Evolutionary conservation across 192 early-diverging fungal genomes (phyloP).

Genomic region (Podila verticillata): DNA sequence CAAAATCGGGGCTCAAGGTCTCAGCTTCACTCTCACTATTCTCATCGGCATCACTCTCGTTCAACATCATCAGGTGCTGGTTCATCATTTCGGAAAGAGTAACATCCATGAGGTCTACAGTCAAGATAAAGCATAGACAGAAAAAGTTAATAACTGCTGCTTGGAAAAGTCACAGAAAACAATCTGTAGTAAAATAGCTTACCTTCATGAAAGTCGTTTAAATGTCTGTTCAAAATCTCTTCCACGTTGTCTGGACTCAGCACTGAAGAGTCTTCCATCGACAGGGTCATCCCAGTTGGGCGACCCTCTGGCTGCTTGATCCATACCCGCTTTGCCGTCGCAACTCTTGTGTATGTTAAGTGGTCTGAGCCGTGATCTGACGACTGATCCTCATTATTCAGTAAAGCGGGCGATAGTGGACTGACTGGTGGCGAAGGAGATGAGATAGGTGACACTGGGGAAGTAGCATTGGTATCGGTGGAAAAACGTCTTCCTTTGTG

Average conservation of each 20-base stretch:
- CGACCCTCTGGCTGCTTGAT: too few species aligned
- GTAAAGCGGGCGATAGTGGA: slow-evolving; percentile 6
- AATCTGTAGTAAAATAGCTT: neutral
- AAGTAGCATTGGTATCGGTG: neutral
- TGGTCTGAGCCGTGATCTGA: neutral
- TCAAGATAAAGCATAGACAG: neutral
- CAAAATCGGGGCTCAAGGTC: neutral
- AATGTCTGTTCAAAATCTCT: slow-evolving; percentile 2
- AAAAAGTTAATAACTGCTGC: neutral
- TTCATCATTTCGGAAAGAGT: slow-evolving; percentile 45
- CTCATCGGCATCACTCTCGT: slow-evolving; percentile 17
- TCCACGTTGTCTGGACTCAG: slow-evolving; percentile 5
- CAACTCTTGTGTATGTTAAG: neutral
- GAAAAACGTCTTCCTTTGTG: neutral
- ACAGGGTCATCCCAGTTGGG: too few species aligned
- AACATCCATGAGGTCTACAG: slow-evolving; percentile 32
- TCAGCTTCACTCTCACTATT: neutral
- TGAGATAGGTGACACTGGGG: slow-evolving; percentile 1
- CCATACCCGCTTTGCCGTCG: neutral
- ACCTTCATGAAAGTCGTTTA: slow-evolving; percentile 28
- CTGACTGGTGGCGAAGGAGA: slow-evolving; percentile 31
- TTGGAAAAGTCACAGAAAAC: neutral
- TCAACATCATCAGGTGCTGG: slow-evolving; percentile 13
- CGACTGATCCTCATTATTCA: neutral
- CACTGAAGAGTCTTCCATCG: too few species aligned